Percentiles rank a stretch among this genome's conserved stretches.
phyloP scores from a whole-genome alignment of 2,329 filamentous ascomycete species.

The Trichothecium roseum region DNA sequence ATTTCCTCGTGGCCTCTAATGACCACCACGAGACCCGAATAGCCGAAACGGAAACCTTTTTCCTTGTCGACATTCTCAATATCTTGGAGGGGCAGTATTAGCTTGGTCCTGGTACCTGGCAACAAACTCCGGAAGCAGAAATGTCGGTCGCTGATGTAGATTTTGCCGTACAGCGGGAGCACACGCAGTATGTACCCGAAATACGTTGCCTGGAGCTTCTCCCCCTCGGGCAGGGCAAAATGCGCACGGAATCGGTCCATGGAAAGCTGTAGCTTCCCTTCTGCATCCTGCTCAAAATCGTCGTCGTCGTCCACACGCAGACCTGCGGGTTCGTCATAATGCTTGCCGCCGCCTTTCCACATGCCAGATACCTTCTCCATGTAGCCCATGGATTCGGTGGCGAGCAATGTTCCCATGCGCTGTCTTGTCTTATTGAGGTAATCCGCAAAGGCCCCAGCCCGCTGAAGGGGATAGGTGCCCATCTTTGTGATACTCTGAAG shows the following conservation, averaged over 20 bases:
- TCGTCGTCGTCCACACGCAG: conserved; percentile 45
- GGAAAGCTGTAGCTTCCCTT: conserved; percentile 53
- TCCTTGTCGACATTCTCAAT: conserved; percentile 92
- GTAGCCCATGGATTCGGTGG: conserved; percentile 90
- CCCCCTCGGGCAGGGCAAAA: conserved; percentile 76
- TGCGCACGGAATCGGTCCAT: conserved; percentile 80
- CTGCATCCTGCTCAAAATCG: conserved; percentile 42
- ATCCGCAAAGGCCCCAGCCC: conserved; percentile 71
- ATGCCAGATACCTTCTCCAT: conserved; percentile 95
- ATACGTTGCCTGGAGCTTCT: conserved; percentile 79
- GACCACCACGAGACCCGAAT: conserved; percentile 82
- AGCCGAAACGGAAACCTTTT: conserved; percentile 86
- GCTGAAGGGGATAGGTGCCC: conserved; percentile 70
- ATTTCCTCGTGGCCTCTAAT: conserved; percentile 91
- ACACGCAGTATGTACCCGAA: conserved; percentile 89
- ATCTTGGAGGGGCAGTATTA: conserved; percentile 83
- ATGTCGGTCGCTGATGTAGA: conserved; percentile 79
- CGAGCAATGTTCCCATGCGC: conserved; percentile 70
- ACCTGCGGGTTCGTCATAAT: conserved; percentile 60
- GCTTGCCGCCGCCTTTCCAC: conserved; percentile 84
- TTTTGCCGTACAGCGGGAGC: conserved; percentile 87
- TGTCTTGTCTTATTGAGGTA: conserved; percentile 73
- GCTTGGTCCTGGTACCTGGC: conserved; percentile 80
- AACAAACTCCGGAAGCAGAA: conserved; percentile 91
- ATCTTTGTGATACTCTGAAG: conserved; percentile 45